Conservation (phyloP, 768 basidiomycete genomes). For the Paxillus ammoniavirescens region DNA sequence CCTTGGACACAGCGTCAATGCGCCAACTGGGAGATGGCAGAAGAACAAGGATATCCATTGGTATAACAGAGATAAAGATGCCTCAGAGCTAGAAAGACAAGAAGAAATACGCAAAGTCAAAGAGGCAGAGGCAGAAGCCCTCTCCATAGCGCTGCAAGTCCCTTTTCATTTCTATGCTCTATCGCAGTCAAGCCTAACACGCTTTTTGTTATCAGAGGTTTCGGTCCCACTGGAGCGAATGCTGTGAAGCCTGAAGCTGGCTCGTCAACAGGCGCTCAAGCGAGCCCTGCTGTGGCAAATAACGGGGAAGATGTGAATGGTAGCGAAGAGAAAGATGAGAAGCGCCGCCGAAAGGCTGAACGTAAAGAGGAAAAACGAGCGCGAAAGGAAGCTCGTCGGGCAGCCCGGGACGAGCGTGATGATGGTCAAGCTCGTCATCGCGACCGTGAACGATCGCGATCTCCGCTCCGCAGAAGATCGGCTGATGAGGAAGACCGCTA, state of each 20-base stretch:
- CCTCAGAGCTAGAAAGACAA: constrained; percentile 43
- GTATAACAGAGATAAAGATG: constrained; percentile 70
- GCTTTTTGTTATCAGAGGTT: constrained; percentile 54
- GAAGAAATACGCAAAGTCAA: constrained; percentile 85
- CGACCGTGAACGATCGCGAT: constrained; percentile 36
- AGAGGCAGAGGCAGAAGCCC: constrained; percentile 85
- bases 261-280: constrained; percentile 16
- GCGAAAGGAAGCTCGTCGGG: constrained; percentile 49
- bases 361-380: constrained; percentile 61
- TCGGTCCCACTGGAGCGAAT: constrained; percentile 52
- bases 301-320: constrained; percentile 32
- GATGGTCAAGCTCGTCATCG: constrained; percentile 21
- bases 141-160: constrained; percentile 76
- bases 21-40: constrained; percentile 95
- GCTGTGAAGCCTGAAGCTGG: constrained; percentile 20
- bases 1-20: constrained; percentile 92
- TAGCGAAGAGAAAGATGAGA: constrained; percentile 48
- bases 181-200: constrained; percentile 4
- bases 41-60: constrained; percentile 97
- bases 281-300: constrained; percentile 14
- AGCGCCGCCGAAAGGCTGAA: constrained; percentile 47
- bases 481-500: constrained; percentile 13
- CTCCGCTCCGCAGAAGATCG: constrained; percentile 25
- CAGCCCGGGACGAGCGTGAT: constrained; percentile 33
- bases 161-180: neutral